Percentiles rank a stretch among this genome's conserved stretches.
Evolutionary conservation across 2,329 filamentous ascomycete genomes (phyloP).

Genomic region (Fusarium tricinctum): DNA sequence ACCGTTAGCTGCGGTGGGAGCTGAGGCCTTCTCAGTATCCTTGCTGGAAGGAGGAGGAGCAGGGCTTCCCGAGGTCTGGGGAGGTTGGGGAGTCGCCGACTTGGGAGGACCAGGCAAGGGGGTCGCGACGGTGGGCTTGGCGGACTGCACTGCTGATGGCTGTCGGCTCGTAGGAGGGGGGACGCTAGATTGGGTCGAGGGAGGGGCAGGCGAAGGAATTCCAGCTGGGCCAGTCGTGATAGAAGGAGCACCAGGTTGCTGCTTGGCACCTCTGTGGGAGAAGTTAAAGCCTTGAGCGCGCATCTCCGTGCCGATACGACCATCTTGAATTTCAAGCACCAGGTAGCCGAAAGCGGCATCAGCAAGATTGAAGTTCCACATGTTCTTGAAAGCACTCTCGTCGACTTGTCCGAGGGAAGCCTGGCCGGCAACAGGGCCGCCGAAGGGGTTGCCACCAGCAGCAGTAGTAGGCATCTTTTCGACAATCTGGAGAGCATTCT

Average conservation of each 20-base stretch:
- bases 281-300: slow-evolving; percentile 99
- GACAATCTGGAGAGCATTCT: slow-evolving; percentile 93
- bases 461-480: slow-evolving; percentile 97
- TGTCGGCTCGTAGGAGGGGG: slow-evolving; percentile 55
- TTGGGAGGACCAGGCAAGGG: slow-evolving; percentile 56
- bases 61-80: slow-evolving; percentile 57
- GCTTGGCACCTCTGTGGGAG: slow-evolving; percentile 91
- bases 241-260: slow-evolving; percentile 62
- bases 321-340: slow-evolving; percentile 93
- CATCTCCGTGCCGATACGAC: slow-evolving; percentile 98
- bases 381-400: slow-evolving; percentile 99
- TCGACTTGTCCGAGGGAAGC: slow-evolving; percentile 88
- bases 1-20: slow-evolving; percentile 65
- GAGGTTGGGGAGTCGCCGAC: slow-evolving; percentile 65
- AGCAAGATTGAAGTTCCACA: slow-evolving; percentile 99
- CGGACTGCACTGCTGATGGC: slow-evolving; percentile 55
- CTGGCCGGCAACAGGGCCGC: slow-evolving; percentile 82
- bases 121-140: slow-evolving; percentile 60
- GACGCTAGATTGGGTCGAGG: slow-evolving; percentile 55
- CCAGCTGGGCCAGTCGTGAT: slow-evolving; percentile 48
- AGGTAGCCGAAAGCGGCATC: slow-evolving; percentile 98
- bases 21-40: slow-evolving; percentile 69
- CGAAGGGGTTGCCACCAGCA: slow-evolving; percentile 96
- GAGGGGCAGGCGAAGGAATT: slow-evolving; percentile 55
- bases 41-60: slow-evolving; percentile 60